Conservation (phyloP, 345 rosid genomes). For the Eucalyptus melliodora region DNA sequence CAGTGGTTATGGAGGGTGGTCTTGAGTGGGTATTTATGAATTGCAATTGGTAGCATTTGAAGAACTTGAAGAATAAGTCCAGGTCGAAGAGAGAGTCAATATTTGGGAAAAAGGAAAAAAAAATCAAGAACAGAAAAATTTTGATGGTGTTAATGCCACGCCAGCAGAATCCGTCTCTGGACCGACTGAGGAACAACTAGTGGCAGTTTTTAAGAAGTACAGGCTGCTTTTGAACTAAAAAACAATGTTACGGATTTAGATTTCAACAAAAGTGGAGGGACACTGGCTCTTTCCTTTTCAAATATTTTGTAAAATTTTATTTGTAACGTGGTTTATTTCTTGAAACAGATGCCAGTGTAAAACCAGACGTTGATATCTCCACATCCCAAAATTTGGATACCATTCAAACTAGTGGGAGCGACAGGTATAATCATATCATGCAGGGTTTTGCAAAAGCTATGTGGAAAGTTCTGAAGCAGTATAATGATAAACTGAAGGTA, state of each 20-base stretch:
- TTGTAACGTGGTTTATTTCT: background rate
- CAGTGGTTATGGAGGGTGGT: background rate
- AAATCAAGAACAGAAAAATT: background rate
- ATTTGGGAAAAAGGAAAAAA: background rate
- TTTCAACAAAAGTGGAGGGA: background rate
- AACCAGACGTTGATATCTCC: background rate
- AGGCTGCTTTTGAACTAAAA: background rate
- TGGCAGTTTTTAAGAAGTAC: background rate
- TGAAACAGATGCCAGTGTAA: background rate
- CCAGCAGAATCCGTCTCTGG: background rate
- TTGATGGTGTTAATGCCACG: background rate
- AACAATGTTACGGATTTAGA: background rate
- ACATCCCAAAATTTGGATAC: background rate
- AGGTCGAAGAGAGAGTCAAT: background rate
- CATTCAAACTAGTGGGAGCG: slow-evolving; percentile 8
- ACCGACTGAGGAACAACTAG: background rate
- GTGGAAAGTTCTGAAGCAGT: slow-evolving; percentile 75
- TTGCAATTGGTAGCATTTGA: background rate
- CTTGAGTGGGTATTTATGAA: background rate
- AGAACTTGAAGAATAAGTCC: background rate
- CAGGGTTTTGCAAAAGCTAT: slow-evolving; percentile 61
- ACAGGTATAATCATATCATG: slow-evolving; percentile 40
- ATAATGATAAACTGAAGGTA: slow-evolving; percentile 65
- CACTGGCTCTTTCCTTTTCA: background rate
- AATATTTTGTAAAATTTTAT: background rate